Conservation (phyloP, 208 protist species). For the Trypanosoma mega region DNA sequence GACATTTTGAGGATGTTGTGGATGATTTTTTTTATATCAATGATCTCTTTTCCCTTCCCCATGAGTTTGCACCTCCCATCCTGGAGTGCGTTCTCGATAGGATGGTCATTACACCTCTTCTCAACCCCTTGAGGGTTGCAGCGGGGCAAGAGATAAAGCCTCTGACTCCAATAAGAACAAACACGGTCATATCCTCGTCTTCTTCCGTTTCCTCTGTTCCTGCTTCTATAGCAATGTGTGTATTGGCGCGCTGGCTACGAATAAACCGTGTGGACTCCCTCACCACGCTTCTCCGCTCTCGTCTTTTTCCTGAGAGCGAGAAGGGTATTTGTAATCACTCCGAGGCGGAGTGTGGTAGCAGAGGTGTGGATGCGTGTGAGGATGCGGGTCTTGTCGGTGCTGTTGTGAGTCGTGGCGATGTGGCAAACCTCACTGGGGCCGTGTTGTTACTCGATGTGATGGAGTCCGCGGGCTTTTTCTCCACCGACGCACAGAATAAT, state of each 20-base stretch:
- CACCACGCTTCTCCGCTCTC: slow-evolving; percentile 1
- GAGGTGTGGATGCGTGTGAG: too few relatives aligned
- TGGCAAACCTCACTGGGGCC: slow-evolving; percentile 16
- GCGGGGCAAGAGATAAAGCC: neutral
- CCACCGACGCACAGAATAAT: neutral
- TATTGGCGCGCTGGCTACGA: slow-evolving; percentile 25
- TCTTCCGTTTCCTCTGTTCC: slow-evolving; percentile 3
- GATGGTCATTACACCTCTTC: slow-evolving; percentile 14
- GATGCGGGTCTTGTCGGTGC: slow-evolving; percentile 2
- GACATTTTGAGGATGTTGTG: slow-evolving; percentile 66
- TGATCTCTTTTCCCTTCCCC: slow-evolving; percentile 61
- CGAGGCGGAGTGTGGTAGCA: too few relatives aligned
- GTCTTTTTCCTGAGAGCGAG: slow-evolving; percentile 2
- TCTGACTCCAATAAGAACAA: neutral
- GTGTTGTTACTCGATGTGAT: slow-evolving; percentile 19
- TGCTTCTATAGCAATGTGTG: slow-evolving; percentile 18
- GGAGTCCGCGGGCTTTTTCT: slow-evolving; percentile 7
- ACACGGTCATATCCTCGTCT: neutral
- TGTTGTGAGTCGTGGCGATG: slow-evolving; percentile 9
- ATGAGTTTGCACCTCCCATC: slow-evolving; percentile 10
- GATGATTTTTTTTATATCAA: slow-evolving; percentile 87
- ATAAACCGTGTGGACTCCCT: slow-evolving; percentile 19
- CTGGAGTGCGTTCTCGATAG: slow-evolving; percentile 28
- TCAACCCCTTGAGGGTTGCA: slow-evolving; percentile 1
- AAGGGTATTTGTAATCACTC: too few relatives aligned